A percentile compares a stretch with the other conserved stretches of the same genome.
Evolutionary conservation across 495 filamentous ascomycete species (phyloP).

Genomic region (Penicillium paradoxum): DNA sequence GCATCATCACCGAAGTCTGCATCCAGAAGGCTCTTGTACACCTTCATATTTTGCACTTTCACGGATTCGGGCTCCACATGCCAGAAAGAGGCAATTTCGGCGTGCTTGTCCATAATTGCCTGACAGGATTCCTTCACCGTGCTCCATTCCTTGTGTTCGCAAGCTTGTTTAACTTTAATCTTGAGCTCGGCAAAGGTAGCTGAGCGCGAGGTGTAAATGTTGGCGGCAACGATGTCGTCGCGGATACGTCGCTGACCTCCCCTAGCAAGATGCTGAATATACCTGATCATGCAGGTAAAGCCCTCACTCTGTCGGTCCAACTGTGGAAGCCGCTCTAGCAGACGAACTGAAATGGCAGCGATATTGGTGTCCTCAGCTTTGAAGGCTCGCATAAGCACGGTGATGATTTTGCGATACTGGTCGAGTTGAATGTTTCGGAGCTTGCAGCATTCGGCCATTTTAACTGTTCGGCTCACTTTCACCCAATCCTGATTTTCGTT

Average conservation of each 20-base stretch:
- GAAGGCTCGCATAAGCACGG: slow-evolving; percentile 20
- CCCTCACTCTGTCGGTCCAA: neutral
- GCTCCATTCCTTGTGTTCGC: neutral
- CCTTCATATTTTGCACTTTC: neutral
- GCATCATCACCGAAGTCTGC: neutral
- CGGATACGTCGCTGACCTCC: neutral
- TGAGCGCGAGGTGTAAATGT: neutral
- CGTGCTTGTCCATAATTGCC: neutral
- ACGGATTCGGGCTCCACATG: neutral
- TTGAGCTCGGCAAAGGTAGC: neutral
- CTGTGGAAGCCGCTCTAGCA: neutral
- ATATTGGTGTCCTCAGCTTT: slow-evolving; percentile 4
- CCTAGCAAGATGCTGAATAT: neutral
- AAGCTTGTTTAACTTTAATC: neutral
- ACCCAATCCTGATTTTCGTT: slow-evolving; percentile 14
- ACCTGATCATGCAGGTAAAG: neutral
- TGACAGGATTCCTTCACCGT: slow-evolving; percentile 1
- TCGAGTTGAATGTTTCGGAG: slow-evolving; percentile 24
- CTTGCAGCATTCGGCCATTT: slow-evolving; percentile 18
- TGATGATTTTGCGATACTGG: slow-evolving; percentile 21
- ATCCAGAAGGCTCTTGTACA: slow-evolving; percentile 1
- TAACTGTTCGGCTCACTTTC: slow-evolving; percentile 8
- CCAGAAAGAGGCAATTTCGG: neutral
- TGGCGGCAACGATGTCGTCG: neutral
- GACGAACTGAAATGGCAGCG: neutral